Evolutionary conservation across 2,329 filamentous ascomycete species (phyloP).

Genomic region (Grosmannia serpens): DNA sequence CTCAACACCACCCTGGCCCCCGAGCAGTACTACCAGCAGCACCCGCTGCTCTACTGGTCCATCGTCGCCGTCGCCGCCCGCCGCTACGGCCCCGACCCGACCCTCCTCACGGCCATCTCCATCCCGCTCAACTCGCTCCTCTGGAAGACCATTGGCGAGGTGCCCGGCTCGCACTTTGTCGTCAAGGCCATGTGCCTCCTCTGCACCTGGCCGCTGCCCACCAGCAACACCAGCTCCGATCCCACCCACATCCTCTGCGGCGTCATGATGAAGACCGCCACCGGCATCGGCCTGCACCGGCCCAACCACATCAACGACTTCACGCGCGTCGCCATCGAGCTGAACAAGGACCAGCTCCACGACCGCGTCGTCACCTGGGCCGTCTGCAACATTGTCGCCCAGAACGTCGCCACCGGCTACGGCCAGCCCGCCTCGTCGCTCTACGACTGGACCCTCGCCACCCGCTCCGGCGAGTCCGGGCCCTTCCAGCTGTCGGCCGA

Average conservation of each 20-base stretch:
- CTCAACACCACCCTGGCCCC: constrained; percentile 55
- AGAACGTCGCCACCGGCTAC: constrained; percentile 72
- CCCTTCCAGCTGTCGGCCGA: constrained; percentile 49
- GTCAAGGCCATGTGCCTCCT: constrained; percentile 71
- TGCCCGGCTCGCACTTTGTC: constrained; percentile 67
- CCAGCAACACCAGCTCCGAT: constrained; percentile 69
- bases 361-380: constrained; percentile 75
- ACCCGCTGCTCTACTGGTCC: constrained; percentile 76
- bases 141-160: constrained; percentile 66
- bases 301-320: constrained; percentile 78
- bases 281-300: constrained; percentile 70
- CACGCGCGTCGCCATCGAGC: constrained; percentile 59
- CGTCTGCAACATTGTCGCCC: constrained; percentile 73
- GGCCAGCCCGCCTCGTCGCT: constrained; percentile 69
- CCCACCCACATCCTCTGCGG: constrained; percentile 73
- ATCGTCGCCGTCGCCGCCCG: constrained; percentile 66
- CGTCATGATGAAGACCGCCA: constrained; percentile 79
- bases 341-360: constrained; percentile 68
- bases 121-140: constrained; percentile 58
- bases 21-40: constrained; percentile 65
- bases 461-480: constrained; percentile 46
- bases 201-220: constrained; percentile 73
- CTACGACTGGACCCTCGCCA: constrained; percentile 62
- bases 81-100: constrained; percentile 52
- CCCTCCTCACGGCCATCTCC: constrained; percentile 55